A percentile compares a stretch with the other conserved stretches of the same genome.
phyloP scores from a whole-genome alignment of 495 filamentous ascomycete genomes.

The Annulohypoxylon stygium region DNA sequence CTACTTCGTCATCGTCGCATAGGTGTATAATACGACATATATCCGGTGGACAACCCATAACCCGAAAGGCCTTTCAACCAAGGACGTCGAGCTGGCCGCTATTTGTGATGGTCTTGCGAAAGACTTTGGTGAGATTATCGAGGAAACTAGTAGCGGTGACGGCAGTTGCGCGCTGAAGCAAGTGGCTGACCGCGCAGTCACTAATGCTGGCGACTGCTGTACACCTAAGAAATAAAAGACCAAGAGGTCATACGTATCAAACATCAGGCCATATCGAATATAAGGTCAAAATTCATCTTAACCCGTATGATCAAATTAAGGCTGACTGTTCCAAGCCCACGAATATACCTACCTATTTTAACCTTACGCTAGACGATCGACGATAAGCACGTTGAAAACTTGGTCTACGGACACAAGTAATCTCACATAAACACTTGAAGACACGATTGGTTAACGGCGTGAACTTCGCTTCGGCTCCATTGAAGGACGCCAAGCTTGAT shows the following conservation, averaged over 20 bases:
- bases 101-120: conserved; percentile 73
- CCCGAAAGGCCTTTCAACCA: conserved; percentile 75
- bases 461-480: conserved; percentile 34
- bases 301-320: not conserved
- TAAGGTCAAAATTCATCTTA: not conserved
- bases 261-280: conserved; percentile 10
- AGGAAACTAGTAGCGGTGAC: conserved; percentile 31
- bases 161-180: conserved; percentile 45
- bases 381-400: not conserved
- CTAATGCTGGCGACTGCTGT: conserved; percentile 62
- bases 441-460: not conserved
- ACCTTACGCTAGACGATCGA: not conserved
- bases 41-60: conserved; percentile 83
- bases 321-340: not conserved
- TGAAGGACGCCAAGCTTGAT: conserved; percentile 40
- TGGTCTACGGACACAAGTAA: not conserved
- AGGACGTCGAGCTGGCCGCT: conserved; percentile 74
- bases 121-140: conserved; percentile 63
- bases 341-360: not conserved
- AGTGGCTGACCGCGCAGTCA: conserved; percentile 55
- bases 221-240: conserved; percentile 52
- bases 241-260: not conserved
- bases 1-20: conserved; percentile 4
- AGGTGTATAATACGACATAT: conserved; percentile 72
- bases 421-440: not conserved